Conservation (phyloP, 2,329 filamentous ascomycete species). For the Calonectria naviculata region DNA sequence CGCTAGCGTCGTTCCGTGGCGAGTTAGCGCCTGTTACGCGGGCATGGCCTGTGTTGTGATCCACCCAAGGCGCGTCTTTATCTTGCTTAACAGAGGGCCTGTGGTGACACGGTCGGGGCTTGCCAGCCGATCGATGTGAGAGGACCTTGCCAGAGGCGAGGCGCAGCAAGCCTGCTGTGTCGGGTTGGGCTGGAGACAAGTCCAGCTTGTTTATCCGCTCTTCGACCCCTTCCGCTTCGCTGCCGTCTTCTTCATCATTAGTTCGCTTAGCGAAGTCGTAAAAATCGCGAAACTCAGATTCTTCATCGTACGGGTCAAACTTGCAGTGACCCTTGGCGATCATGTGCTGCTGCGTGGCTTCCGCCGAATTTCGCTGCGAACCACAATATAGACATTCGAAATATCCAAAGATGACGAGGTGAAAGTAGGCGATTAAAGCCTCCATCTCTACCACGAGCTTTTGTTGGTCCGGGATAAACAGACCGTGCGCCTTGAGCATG, state of each 20-base stretch:
- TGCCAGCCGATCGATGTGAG: not conserved
- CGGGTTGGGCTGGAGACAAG: not conserved
- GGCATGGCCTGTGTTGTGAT: not conserved
- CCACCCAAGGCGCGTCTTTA: not conserved
- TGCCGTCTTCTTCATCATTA: not conserved
- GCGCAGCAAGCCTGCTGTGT: not conserved
- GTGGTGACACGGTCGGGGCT: not conserved
- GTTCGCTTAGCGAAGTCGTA: not conserved
- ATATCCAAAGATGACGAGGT: constrained; percentile 58
- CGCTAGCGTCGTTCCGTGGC: not conserved
- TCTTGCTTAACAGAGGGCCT: not conserved
- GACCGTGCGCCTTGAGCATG: not conserved
- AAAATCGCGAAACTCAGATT: constrained; percentile 53
- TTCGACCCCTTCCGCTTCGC: not conserved
- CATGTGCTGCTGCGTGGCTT: constrained; percentile 63
- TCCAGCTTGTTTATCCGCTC: not conserved
- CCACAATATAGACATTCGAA: constrained; percentile 63
- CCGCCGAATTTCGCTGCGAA: constrained; percentile 50
- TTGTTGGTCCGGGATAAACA: not conserved
- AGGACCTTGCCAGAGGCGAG: not conserved
- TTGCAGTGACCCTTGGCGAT: constrained; percentile 57
- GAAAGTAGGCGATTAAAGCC: constrained; percentile 37
- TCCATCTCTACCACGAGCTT: not conserved
- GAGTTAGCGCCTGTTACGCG: not conserved
- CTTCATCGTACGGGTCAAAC: constrained; percentile 47